These are phyloP conservation scores for Annulohypoxylon maeteangense DNA, from an alignment of 495 filamentous ascomycete species.

Conservation along the genomic window DNA sequence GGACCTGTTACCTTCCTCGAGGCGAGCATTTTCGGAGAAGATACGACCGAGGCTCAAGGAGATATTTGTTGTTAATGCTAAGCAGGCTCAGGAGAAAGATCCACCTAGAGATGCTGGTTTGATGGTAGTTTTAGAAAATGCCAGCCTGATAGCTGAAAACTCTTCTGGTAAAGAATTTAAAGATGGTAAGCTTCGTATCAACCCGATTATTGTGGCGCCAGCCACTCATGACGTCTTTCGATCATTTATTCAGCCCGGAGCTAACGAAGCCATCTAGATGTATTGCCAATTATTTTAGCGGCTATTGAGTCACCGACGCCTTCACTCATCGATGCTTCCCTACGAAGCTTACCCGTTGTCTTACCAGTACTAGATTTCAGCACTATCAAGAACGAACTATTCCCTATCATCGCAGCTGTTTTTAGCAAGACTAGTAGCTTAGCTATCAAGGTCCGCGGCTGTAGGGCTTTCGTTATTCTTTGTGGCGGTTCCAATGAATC, in stretches of 20 bases:
- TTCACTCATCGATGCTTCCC: slow-evolving; percentile 82
- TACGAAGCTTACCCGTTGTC: slow-evolving; percentile 76
- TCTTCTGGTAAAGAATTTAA: slow-evolving; percentile 94
- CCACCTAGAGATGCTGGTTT: slow-evolving; percentile 86
- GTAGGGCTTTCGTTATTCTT: slow-evolving; percentile 89
- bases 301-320: slow-evolving; percentile 90
- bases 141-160: slow-evolving; percentile 76
- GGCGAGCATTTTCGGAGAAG: slow-evolving; percentile 80
- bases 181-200: slow-evolving; percentile 76
- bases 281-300: slow-evolving; percentile 83
- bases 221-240: too few relatives aligned
- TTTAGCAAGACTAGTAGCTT: slow-evolving; percentile 94
- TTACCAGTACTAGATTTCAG: slow-evolving; percentile 90
- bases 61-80: slow-evolving; percentile 71
- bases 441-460: slow-evolving; percentile 88
- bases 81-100: slow-evolving; percentile 74
- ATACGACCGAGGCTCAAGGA: slow-evolving; percentile 86
- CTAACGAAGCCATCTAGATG: slow-evolving; percentile 63
- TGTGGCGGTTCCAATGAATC: slow-evolving; percentile 76
- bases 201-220: too few relatives aligned
- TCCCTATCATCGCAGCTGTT: slow-evolving; percentile 86
- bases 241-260: neutral
- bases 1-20: slow-evolving; percentile 75
- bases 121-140: slow-evolving; percentile 87
- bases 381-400: slow-evolving; percentile 94